Conservation (phyloP, 805 yeast genomes). For the Grigorovia transvaalensis region DNA sequence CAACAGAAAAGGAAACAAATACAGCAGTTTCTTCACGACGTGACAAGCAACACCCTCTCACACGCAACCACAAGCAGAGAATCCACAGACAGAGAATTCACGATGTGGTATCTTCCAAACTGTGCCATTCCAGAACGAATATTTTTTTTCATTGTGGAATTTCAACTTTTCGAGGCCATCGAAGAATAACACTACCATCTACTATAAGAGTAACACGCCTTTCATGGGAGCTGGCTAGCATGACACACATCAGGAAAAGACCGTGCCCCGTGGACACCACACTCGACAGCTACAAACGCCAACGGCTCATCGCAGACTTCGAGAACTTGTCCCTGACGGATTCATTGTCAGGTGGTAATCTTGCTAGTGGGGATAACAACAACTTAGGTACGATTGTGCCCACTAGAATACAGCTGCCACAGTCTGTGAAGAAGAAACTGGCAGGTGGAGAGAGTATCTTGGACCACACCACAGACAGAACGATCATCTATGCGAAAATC, state of each 20-base stretch:
- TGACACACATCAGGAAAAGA: neutral
- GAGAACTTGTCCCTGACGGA: constrained; percentile 19
- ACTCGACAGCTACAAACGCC: constrained; percentile 26
- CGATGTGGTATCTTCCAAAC: too few relatives aligned
- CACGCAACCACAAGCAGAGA: too few relatives aligned
- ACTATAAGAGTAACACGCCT: neutral
- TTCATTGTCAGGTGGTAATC: neutral
- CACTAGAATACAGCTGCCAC: constrained; percentile 6
- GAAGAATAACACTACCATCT: too few relatives aligned
- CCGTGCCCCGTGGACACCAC: constrained; percentile 14
- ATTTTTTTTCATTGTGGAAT: too few relatives aligned
- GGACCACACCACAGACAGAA: neutral
- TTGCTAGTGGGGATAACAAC: neutral
- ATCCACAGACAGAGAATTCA: too few relatives aligned
- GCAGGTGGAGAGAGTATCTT: neutral
- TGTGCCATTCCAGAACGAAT: too few relatives aligned
- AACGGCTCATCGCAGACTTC: constrained; percentile 25
- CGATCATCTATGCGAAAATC: constrained; percentile 16
- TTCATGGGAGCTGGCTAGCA: neutral
- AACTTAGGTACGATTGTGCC: constrained; percentile 3
- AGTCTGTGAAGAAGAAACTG: constrained; percentile 4
- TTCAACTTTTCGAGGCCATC: neutral
- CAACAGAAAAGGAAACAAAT: too few relatives aligned
- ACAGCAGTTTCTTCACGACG: too few relatives aligned
- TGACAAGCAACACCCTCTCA: too few relatives aligned